Conservation (phyloP, 352 stramenopile genomes). For the Lagenidium sp. region DNA sequence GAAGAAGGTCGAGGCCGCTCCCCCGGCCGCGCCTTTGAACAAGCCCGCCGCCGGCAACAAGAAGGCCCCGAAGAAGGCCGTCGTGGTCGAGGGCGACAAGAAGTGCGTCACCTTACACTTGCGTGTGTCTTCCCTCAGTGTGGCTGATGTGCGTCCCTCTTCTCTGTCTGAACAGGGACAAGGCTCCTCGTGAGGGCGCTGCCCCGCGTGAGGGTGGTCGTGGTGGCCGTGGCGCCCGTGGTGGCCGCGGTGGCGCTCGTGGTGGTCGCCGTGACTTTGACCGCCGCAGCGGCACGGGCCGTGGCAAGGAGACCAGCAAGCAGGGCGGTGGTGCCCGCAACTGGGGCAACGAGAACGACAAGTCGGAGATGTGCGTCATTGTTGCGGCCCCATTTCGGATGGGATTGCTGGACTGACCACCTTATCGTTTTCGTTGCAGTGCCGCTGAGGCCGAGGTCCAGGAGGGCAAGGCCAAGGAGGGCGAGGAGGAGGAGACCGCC, state of each 20-base stretch:
- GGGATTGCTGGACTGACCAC: neutral
- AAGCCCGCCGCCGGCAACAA: slow-evolving; percentile 82
- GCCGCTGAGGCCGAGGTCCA: slow-evolving; percentile 25
- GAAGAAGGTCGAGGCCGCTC: slow-evolving; percentile 26
- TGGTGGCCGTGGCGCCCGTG: slow-evolving; percentile 36
- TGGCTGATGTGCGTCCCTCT: neutral
- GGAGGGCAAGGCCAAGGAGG: slow-evolving; percentile 16
- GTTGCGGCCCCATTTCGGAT: too few species aligned
- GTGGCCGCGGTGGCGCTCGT: slow-evolving; percentile 39
- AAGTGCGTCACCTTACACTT: slow-evolving; percentile 17
- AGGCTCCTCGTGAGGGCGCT: slow-evolving; percentile 29
- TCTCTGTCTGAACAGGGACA: slow-evolving; percentile 10
- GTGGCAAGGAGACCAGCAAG: slow-evolving; percentile 95
- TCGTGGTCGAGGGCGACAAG: slow-evolving; percentile 26
- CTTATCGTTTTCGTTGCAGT: slow-evolving; percentile 6
- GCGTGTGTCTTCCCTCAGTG: too few species aligned
- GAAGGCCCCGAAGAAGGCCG: slow-evolving; percentile 55
- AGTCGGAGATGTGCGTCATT: slow-evolving; percentile 77
- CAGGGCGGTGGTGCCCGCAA: slow-evolving; percentile 92
- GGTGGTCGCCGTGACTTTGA: slow-evolving; percentile 85
- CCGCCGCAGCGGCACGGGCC: slow-evolving; percentile 91
- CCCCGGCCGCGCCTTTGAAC: slow-evolving; percentile 56
- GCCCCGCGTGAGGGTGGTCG: slow-evolving; percentile 33
- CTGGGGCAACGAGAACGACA: slow-evolving; percentile 94
- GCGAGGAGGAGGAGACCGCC: slow-evolving; percentile 14